A percentile compares a stretch with the other conserved stretches of the same genome.
These are phyloP conservation scores for Paecilomyces sp. DNA, from an alignment of 2,329 filamentous ascomycete genomes.

Conservation along the genomic window DNA sequence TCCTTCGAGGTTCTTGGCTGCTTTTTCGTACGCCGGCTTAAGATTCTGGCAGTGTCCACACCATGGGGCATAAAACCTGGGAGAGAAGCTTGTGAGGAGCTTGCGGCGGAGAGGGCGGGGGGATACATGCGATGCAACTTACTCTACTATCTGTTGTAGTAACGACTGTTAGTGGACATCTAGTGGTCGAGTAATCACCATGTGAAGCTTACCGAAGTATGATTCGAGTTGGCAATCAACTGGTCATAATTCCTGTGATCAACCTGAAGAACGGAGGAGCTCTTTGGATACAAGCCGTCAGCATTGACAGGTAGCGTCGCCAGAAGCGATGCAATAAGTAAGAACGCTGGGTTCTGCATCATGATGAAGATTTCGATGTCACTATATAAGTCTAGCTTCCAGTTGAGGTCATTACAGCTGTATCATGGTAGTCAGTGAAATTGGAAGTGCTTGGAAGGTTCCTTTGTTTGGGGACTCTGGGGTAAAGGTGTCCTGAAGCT, in stretches of 20 bases:
- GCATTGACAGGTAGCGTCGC: conserved; percentile 58
- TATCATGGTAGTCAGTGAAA: neutral
- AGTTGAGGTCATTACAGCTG: neutral
- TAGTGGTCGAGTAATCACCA: neutral
- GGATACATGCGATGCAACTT: conserved; percentile 19
- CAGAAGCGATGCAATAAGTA: conserved; percentile 54
- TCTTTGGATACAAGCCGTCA: conserved; percentile 75
- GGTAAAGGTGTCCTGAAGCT: conserved; percentile 35
- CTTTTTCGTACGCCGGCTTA: conserved; percentile 92
- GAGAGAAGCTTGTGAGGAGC: conserved; percentile 24
- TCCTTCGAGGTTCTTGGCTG: conserved; percentile 79
- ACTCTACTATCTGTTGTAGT: conserved; percentile 44
- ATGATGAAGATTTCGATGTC: conserved; percentile 13
- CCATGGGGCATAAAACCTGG: conserved; percentile 96
- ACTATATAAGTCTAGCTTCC: neutral
- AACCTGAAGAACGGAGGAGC: conserved; percentile 78
- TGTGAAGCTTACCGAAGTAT: conserved; percentile 66
- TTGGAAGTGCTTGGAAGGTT: neutral
- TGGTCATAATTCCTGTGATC: conserved; percentile 71
- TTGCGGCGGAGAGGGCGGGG: neutral
- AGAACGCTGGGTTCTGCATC: conserved; percentile 36
- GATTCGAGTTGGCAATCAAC: conserved; percentile 79
- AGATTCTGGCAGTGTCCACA: conserved; percentile 96
- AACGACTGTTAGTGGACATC: conserved; percentile 11
- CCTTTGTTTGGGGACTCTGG: conserved; percentile 7